Conservation (phyloP, 352 stramenopile species). For the Globisporangium spiculum region DNA sequence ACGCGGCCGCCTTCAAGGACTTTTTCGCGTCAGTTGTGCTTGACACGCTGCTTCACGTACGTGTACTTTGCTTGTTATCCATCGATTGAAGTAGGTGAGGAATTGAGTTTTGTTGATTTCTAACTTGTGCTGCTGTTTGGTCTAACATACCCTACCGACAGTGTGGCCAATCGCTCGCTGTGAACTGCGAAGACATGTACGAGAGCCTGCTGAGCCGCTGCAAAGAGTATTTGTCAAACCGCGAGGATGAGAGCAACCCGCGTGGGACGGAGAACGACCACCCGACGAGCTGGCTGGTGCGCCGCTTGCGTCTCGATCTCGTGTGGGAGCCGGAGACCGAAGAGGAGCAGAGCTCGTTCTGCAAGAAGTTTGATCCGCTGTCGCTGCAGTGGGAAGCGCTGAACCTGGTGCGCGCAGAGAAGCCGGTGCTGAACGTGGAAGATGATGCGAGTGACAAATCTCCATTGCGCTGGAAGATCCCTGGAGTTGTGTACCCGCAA, state of each 20-base stretch:
- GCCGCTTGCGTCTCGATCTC: conserved; percentile 63
- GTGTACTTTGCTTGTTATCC: too few species aligned
- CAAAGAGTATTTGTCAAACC: conserved; percentile 64
- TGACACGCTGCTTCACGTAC: conserved; percentile 61
- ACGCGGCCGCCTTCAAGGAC: conserved; percentile 71
- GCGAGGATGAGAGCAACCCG: conserved; percentile 63
- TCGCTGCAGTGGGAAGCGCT: conserved; percentile 61
- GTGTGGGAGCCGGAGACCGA: conserved; percentile 63
- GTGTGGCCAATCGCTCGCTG: conserved; percentile 44
- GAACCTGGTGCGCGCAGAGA: conserved; percentile 34
- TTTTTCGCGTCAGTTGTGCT: conserved; percentile 71
- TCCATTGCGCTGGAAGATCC: conserved; percentile 41
- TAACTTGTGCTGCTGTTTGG: conserved; percentile 1
- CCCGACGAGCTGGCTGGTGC: conserved; percentile 61
- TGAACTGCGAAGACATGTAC: conserved; percentile 52
- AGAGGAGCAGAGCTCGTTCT: conserved; percentile 47
- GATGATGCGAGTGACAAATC: conserved; percentile 13
- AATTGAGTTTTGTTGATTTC: not conserved
- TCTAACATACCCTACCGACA: conserved; percentile 2
- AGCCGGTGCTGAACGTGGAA: not conserved
- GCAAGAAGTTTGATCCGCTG: conserved; percentile 59
- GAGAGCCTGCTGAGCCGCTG: conserved; percentile 69
- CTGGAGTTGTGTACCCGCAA: conserved; percentile 55
- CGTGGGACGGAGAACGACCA: conserved; percentile 34
- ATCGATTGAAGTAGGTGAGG: too few species aligned